Evolutionary conservation across 2,329 filamentous ascomycete genomes (phyloP), one percentile per base, ranked within the genome.

Genomic region (Arachnomyces sp.): DNA sequence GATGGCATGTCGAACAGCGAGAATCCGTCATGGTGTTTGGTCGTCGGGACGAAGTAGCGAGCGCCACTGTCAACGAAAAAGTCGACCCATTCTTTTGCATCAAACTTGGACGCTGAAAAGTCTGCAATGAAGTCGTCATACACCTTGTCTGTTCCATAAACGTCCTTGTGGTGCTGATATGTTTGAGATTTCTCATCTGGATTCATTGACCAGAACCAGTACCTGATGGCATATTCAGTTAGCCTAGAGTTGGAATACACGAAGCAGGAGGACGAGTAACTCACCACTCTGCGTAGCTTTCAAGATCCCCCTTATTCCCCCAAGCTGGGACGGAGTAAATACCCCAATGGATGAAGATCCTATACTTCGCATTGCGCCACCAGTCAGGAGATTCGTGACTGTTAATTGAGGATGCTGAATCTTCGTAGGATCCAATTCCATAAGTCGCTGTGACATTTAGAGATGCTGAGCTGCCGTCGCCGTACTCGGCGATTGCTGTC

Each of bases 21-120:
- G 43, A 66, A 71, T 8, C 69, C 68, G 42, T 72, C 68, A 49
- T 71, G 68, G 45, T 72, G 68, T 45, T 72, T 70, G 1, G 64
- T 63, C 0, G 65, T 68, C 11, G 66, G 47, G 3, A 72, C 68
- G 43, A 72, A 71, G 50, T 45, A 45, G 6, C 29, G 35, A 29
- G 43, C 43, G 20, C 40, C 43, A 20, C 40, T 41, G 36, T 33
- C 40, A 8, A 40, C 43, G 16, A 45, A 45, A 3, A 43, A 38
- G 30, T 45, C 40, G 11, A 45, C 37, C 43, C 43, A 45, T 9
- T 29, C 41, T 30, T 43, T 43, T 16, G 43, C 33, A 28, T 45
- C 41, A 31, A 40, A 45, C 11, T 32, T 36, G 2, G 43, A 35
- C 6, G 36, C 43, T 18, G 43, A 43, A 8, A 40, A 45, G 33